phyloP scores from a whole-genome alignment of 768 basidiomycete genomes.

The Mycena leptocephala region DNA sequence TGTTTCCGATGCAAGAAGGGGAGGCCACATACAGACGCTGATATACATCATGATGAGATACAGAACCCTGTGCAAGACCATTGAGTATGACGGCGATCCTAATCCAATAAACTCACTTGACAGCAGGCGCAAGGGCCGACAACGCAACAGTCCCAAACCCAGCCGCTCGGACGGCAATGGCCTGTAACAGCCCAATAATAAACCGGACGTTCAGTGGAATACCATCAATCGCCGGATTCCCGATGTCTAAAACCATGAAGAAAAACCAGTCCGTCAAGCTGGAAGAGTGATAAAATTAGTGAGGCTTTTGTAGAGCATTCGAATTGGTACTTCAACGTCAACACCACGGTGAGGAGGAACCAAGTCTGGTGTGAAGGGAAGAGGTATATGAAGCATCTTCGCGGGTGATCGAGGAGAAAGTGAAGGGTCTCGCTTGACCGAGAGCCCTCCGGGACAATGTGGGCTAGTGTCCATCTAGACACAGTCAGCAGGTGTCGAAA shows the following conservation, averaged over 20 bases:
- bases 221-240: conserved; percentile 75
- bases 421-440: conserved; percentile 84
- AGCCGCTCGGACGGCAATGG: conserved; percentile 86
- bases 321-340: conserved; percentile 77
- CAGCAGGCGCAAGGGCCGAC: conserved; percentile 86
- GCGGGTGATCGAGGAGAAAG: conserved; percentile 95
- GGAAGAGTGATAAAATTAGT: conserved; percentile 1
- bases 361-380: conserved; percentile 96
- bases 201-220: conserved; percentile 84
- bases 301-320: too few relatives aligned
- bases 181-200: conserved; percentile 85
- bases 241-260: conserved; percentile 92
- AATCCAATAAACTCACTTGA: conserved; percentile 72
- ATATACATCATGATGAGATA: conserved; percentile 97
- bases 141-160: conserved; percentile 89
- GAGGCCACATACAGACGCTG: conserved; percentile 77
- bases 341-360: conserved; percentile 84
- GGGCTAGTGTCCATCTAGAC: conserved; percentile 81
- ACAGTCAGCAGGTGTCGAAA: conserved; percentile 13
- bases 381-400: conserved; percentile 91
- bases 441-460: conserved; percentile 72
- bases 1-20: background rate
- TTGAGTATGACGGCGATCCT: background rate
- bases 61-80: conserved; percentile 70
- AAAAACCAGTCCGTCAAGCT: conserved; percentile 91